Base-by-base conservation (phyloP, 352 stramenopile species). In the Pythium myriotylum region DNA sequence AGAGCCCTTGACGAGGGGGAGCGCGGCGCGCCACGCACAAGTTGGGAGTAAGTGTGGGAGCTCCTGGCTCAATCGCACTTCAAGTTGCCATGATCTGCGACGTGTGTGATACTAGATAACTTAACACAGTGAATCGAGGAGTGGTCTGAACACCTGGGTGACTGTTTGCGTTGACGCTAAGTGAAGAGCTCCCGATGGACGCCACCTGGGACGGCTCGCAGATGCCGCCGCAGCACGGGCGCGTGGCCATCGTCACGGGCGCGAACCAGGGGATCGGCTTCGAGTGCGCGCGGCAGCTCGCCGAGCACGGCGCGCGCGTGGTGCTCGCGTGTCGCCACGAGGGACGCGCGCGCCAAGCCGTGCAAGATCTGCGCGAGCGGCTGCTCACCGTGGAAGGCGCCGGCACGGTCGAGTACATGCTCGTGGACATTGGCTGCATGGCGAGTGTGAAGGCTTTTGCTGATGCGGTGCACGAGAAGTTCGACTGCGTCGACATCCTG, bases 251-350 rank as follows among this genome's bases (percentile, higher is more conserved):
- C 60, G 70, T 91, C 23, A 91, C 83, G n/a, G 81, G 81, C 22
- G 60, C 53, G 49, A 89, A 87, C 56, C 82, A 76, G 12, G 81
- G 84, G 2, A 77, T 93, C 56, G 84, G 84, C 13, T 86, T 72
- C 48, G 69, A 79, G 62, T 84, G 72, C 24, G 72, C 81, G 24
- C 56, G 50, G 37, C 41, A 55, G 39, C 66, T 92, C 23, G 79
- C 77, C 1, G 32, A 81, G 35, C 73, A 72, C 57, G 74, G 79
- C 42, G 85, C 77, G 41, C 59, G 81, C 22, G 89, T 96, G 40
- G 71, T 97, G 48, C 62, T 97, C 10, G 89, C 84, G 7, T 94
- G 85, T 61, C 83, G 88, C 19, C 88, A 78, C 37, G 70, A 79
- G 45, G 53, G 33, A 1, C 65, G 70, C 0, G 76, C 68, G 7